phyloP scores from a whole-genome alignment of 2,329 filamentous ascomycete genomes.

The Davidsoniella eucalypti region DNA sequence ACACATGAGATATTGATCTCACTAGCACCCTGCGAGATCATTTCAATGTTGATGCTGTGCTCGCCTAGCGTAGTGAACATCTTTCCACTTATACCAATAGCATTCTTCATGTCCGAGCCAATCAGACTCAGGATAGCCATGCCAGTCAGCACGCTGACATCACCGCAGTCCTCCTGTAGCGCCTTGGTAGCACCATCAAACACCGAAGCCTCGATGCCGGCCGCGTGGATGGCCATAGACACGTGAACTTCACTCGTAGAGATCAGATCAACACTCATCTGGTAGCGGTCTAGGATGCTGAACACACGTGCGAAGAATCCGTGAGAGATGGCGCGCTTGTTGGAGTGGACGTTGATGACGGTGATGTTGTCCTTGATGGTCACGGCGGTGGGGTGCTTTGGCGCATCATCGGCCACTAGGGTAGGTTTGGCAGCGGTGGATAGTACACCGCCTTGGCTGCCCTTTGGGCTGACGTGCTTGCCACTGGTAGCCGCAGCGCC shows the following conservation, averaged over 20 bases:
- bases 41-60: slow-evolving; percentile 92
- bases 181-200: slow-evolving; percentile 55
- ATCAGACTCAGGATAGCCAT: slow-evolving; percentile 96
- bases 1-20: slow-evolving; percentile 99
- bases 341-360: slow-evolving; percentile 94
- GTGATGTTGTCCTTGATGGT: slow-evolving; percentile 96
- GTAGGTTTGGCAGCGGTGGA: neutral
- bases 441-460: slow-evolving; percentile 18
- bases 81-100: slow-evolving; percentile 79
- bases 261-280: slow-evolving; percentile 87
- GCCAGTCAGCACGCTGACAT: slow-evolving; percentile 74
- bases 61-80: slow-evolving; percentile 95
- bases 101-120: slow-evolving; percentile 93
- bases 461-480: slow-evolving; percentile 28
- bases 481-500: slow-evolving; percentile 41
- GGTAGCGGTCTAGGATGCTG: slow-evolving; percentile 70
- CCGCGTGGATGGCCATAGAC: slow-evolving; percentile 86
- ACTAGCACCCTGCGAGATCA: slow-evolving; percentile 97
- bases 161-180: slow-evolving; percentile 56
- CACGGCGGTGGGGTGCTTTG: slow-evolving; percentile 70
- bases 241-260: slow-evolving; percentile 95
- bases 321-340: slow-evolving; percentile 89
- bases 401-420: slow-evolving; percentile 35
- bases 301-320: slow-evolving; percentile 94
- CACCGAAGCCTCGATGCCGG: slow-evolving; percentile 44